Evolutionary conservation across 2,329 filamentous ascomycete species (phyloP), one percentile per base, ranked within the genome.

Genomic region (Cephalotrichum gorgonifer): DNA sequence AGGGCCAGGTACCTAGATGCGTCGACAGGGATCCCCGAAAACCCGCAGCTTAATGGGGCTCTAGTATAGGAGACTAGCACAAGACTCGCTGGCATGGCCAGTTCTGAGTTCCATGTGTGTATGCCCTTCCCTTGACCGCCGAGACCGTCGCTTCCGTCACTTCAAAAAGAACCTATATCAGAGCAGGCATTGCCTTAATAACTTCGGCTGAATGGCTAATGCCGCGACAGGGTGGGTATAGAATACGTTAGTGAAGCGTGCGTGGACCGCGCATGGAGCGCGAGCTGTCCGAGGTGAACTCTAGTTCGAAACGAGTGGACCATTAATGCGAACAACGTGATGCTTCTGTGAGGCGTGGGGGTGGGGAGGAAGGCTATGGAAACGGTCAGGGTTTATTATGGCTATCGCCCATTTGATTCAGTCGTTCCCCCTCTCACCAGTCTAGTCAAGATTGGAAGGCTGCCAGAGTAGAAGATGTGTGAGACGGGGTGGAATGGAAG

Each of bases 161-260:
- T n/a, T 20, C 22, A 7, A 20, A 11, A 39, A 39, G 35, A 22
- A 22, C 35, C n/a, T 39, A 39, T 39, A 39, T 20, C 35, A 47
- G 22, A 39, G 17, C 14, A n/a, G 20, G 23, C 44, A 41, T 42
- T 35, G 20, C 17, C 23, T 27, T 43, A 31, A n/a, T 4, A 43
- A 35, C 39, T n/a, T 48, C 46, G 46, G 46, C 20, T 48, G 46
- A 48, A 48, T 43, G 46, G 38, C 35, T 48, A 48, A 48, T 48
- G 46, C 35, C 38, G 46, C 25, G 17, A 41, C 14, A 42, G 46
- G 26, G 46, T 42, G 46, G 38, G 15, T 42, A 28, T 48, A 43
- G 27, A 39, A 42, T 20, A n/a, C n/a, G n/a, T n/a, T n/a, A n/a
- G n/a, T n/a, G 22, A 12, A 47, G 14, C n/a, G 15, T 20, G 11